phyloP scores from a whole-genome alignment of 257 asterid species.

The Cinchona pubescens region DNA sequence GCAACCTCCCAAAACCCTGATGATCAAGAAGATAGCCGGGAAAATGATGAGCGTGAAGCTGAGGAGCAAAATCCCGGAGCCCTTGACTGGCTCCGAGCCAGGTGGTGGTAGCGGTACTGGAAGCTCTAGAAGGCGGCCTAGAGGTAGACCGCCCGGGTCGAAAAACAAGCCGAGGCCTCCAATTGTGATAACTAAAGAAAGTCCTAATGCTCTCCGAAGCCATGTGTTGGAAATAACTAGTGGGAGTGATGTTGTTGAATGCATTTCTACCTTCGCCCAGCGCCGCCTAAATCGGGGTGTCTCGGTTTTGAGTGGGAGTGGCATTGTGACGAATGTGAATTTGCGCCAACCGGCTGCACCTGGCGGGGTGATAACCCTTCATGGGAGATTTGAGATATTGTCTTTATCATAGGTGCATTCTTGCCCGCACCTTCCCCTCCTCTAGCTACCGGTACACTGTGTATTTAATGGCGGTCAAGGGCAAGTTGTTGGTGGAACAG shows the following conservation, averaged over 20 bases:
- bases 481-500: conserved; percentile 74
- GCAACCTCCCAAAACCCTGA: conserved; percentile 31
- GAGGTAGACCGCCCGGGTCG: conserved; percentile 76
- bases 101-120: conserved; percentile 42
- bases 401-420: conserved; percentile 69
- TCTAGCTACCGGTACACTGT: conserved; percentile 54
- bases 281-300: conserved; percentile 71
- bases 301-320: conserved; percentile 69
- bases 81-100: conserved; percentile 46
- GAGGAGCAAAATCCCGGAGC: conserved; percentile 48
- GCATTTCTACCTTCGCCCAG: conserved; percentile 53
- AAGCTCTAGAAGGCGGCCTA: conserved; percentile 49
- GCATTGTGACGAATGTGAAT: conserved; percentile 53
- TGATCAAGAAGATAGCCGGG: conserved; percentile 33
- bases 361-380: conserved; percentile 49
- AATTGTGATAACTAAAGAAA: conserved; percentile 58
- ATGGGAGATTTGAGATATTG: conserved; percentile 65
- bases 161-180: conserved; percentile 74
- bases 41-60: conserved; percentile 19
- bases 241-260: conserved; percentile 55
- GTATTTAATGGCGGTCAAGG: conserved; percentile 82
- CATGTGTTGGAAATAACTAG: conserved; percentile 62
- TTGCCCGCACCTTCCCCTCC: conserved; percentile 65
- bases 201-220: conserved; percentile 72
- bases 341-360: conserved; percentile 62